Base-by-base conservation (phyloP, 495 filamentous ascomycete species). In the Trypethelium eluteriae region DNA sequence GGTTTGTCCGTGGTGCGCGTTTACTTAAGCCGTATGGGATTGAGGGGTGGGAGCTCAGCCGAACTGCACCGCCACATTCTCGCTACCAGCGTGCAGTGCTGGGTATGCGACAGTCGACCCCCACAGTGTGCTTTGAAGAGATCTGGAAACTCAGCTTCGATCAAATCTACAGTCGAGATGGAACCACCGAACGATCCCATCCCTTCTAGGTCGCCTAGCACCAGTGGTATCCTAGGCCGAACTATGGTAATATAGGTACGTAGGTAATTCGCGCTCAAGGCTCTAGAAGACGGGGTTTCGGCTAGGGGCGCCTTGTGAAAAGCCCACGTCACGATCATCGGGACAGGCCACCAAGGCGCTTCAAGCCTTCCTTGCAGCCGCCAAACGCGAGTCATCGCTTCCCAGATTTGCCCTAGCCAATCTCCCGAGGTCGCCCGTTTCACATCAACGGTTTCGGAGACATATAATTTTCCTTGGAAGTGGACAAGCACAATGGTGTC, bases 291-390 rank as follows among this genome's bases (percentile, higher is more conserved):
- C 41, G 41, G 41, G 41, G 41, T 44, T 44, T 44, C 14, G 7
- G 7, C 25, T 36, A 7, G 53, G 34, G 32, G 32, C 32, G 53
- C 53, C 6, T 9, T 9, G 32, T 34, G 18, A 14, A 36, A 59
- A 36, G 53, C 32, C 53, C 53, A 59, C 53, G 53, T 59, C 53
- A 59, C 3, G 53, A 59, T 59, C 53, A 59, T 18, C 53, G 53
- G 53, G 53, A 9, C 6, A 44, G 32, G 53, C 25, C 6, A 25
- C 25, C 25, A 25, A 11, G 53, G 49, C 49, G 49, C 18, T 18
- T 18, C 53, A 3, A 59, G 53, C 53, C 53, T 59, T 59, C 53
- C 53, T 7, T 59, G 53, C 32, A 59, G 53, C 53, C 53, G 53
- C 53, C 11, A 7, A 35, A 18, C 53, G 53, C 53, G 34, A 36